phyloP scores from a whole-genome alignment of 2,329 filamentous ascomycete genomes.

The Hypomyces rosellus region DNA sequence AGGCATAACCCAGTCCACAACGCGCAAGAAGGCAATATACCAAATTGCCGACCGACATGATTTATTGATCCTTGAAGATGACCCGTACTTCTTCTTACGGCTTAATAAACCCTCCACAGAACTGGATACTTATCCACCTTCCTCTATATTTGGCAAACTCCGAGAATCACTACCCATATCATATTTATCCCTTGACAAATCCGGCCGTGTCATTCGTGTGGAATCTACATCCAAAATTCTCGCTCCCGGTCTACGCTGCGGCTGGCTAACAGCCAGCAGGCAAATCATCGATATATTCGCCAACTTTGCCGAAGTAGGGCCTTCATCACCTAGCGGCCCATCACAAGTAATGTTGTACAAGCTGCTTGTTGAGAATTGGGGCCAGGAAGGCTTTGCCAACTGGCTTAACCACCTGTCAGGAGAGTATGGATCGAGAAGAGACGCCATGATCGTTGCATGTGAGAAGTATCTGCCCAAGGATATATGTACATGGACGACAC shows the following conservation, averaged over 20 bases:
- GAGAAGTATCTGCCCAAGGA: constrained; percentile 63
- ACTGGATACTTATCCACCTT: neutral
- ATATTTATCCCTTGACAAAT: constrained; percentile 27
- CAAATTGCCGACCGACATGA: too few relatives aligned
- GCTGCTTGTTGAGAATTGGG: constrained; percentile 82
- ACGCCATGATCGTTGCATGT: constrained; percentile 24
- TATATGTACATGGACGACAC: constrained; percentile 67
- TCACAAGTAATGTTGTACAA: constrained; percentile 75
- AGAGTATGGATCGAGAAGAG: constrained; percentile 53
- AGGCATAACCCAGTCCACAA: constrained; percentile 62
- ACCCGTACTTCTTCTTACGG: too few relatives aligned
- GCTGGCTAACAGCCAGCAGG: constrained; percentile 77
- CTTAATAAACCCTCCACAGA: too few relatives aligned
- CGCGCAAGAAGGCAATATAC: constrained; percentile 64
- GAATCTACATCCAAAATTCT: constrained; percentile 87
- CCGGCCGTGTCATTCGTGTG: constrained; percentile 71
- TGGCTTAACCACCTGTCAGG: constrained; percentile 74
- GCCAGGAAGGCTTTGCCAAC: constrained; percentile 75
- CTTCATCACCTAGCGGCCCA: constrained; percentile 72
- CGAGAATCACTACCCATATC: constrained; percentile 16
- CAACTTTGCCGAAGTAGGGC: constrained; percentile 68
- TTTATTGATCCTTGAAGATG: too few relatives aligned
- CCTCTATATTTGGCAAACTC: neutral
- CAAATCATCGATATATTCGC: constrained; percentile 72
- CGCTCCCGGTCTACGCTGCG: constrained; percentile 66